A percentile compares a stretch with the other conserved stretches of the same genome.
Evolutionary conservation across 495 filamentous ascomycete genomes (phyloP).

Genomic region (Aspergillus cristatus): DNA sequence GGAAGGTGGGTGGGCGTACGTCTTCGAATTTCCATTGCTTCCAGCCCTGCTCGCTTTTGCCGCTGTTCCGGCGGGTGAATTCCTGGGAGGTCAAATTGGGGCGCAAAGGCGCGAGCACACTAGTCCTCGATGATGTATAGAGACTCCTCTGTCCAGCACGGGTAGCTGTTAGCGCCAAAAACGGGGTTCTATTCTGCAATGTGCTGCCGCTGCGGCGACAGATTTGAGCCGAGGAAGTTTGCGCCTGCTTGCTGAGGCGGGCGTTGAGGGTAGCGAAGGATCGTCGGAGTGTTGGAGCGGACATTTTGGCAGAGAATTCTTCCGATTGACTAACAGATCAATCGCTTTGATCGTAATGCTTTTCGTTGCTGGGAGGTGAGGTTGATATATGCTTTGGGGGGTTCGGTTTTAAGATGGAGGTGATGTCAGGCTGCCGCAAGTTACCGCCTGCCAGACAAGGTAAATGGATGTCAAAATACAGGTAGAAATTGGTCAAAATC

Average conservation of each 20-base stretch:
- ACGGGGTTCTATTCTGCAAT: no score
- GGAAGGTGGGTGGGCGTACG: conserved; percentile 14
- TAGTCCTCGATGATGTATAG: no score
- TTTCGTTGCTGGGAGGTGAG: no score
- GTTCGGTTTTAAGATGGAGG: conserved; percentile 2
- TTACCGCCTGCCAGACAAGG: conserved; percentile 21
- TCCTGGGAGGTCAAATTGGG: background rate
- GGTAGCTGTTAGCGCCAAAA: no score
- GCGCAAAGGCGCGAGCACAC: conserved; percentile 5
- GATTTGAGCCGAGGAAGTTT: no score
- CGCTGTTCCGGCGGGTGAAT: conserved; percentile 18
- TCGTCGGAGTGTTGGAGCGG: conserved; percentile 16
- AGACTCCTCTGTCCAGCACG: no score
- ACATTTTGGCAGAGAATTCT: conserved; percentile 11
- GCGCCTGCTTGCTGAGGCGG: conserved; percentile 8
- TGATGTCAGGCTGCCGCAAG: conserved; percentile 24
- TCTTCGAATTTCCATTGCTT: conserved; percentile 36
- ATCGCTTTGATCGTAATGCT: no score
- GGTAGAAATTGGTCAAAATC: no score
- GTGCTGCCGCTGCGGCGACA: no score
- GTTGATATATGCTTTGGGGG: background rate
- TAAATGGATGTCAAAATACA: no score
- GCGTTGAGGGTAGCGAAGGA: conserved; percentile 8
- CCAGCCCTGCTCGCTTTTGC: conserved; percentile 1
- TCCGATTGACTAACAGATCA: no score